A percentile compares a stretch with the other conserved stretches of the same genome.
Conservation (phyloP, 2,329 filamentous ascomycete species). For the Clonostachys byssicola region DNA sequence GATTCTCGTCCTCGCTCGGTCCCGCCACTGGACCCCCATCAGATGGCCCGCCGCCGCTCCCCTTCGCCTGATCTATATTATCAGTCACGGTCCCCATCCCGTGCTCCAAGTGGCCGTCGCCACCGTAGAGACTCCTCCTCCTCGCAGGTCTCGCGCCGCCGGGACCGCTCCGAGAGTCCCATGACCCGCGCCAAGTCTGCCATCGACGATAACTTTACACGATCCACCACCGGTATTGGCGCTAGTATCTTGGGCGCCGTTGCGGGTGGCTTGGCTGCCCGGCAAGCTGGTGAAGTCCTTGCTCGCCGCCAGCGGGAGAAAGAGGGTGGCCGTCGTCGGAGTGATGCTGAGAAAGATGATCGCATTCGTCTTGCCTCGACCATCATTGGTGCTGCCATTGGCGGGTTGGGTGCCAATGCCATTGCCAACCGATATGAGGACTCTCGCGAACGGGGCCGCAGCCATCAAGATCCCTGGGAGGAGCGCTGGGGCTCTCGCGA, state of each 20-base stretch:
- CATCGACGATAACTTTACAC: conserved; percentile 41
- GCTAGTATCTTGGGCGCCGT: conserved; percentile 48
- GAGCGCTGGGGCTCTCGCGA: conserved; percentile 19
- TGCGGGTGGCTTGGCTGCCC: conserved; percentile 48
- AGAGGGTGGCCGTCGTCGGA: conserved; percentile 11
- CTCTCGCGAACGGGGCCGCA: conserved; percentile 22
- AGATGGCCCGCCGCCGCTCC: conserved; percentile 13
- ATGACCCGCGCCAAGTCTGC: conserved; percentile 32
- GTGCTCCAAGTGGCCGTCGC: conserved; percentile 4
- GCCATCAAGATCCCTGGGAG: conserved; percentile 27
- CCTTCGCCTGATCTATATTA: conserved; percentile 5
- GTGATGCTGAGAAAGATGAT: conserved; percentile 15
- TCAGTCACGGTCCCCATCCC: conserved; percentile 2
- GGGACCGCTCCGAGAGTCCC: conserved; percentile 18
- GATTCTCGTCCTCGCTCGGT: conserved; percentile 23
- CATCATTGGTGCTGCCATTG: conserved; percentile 49
- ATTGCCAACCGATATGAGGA: conserved; percentile 37
- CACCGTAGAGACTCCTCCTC: conserved; percentile 10
- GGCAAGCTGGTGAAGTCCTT: conserved; percentile 39
- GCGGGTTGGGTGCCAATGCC: conserved; percentile 49
- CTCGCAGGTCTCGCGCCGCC: conserved; percentile 2
- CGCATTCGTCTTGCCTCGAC: conserved; percentile 38
- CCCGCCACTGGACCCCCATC: conserved; percentile 17
- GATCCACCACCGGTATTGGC: conserved; percentile 42
- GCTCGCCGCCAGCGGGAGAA: conserved; percentile 19